Evolutionary conservation across 2,329 filamentous ascomycete genomes (phyloP).

Genomic region (Thelonectria olida): DNA sequence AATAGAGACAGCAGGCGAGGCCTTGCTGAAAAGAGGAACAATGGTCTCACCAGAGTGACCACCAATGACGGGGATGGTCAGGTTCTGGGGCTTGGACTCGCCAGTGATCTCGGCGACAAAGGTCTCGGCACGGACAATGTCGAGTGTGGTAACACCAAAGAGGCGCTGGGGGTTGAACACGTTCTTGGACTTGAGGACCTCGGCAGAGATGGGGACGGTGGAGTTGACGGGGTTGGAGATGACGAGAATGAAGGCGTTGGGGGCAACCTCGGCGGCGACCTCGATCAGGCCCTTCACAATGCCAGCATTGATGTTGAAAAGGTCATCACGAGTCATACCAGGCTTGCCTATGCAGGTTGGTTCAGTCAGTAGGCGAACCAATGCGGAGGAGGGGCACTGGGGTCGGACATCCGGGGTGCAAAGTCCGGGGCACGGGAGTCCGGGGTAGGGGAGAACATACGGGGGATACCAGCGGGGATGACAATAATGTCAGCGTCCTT

Average conservation of each 20-base stretch:
- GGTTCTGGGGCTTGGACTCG: constrained; percentile 82
- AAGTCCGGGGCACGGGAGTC: constrained; percentile 29
- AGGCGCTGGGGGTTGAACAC: constrained; percentile 96
- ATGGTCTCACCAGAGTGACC: constrained; percentile 99
- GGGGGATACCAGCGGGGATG: constrained; percentile 97
- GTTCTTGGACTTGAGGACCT: constrained; percentile 91
- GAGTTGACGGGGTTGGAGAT: constrained; percentile 99
- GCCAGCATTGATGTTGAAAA: constrained; percentile 99
- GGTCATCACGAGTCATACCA: constrained; percentile 98
- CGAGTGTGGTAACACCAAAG: constrained; percentile 98
- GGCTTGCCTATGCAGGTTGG: constrained; percentile 78
- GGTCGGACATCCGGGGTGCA: constrained; percentile 30
- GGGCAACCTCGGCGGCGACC: constrained; percentile 85
- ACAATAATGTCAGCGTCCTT: constrained; percentile 95
- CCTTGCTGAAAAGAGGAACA: constrained; percentile 95
- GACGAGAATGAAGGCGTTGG: constrained; percentile 94
- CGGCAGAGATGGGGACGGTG: constrained; percentile 95
- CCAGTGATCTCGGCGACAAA: constrained; percentile 90
- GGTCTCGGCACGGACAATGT: constrained; percentile 97
- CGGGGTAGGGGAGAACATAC: constrained; percentile 62
- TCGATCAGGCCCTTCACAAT: constrained; percentile 96
- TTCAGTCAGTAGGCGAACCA: constrained; percentile 29
- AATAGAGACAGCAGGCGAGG: constrained; percentile 80
- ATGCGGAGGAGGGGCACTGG: constrained; percentile 27
- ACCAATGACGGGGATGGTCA: constrained; percentile 91